Conservation (phyloP, 148 eudicot genomes). For the Nepenthes mirabilis region DNA sequence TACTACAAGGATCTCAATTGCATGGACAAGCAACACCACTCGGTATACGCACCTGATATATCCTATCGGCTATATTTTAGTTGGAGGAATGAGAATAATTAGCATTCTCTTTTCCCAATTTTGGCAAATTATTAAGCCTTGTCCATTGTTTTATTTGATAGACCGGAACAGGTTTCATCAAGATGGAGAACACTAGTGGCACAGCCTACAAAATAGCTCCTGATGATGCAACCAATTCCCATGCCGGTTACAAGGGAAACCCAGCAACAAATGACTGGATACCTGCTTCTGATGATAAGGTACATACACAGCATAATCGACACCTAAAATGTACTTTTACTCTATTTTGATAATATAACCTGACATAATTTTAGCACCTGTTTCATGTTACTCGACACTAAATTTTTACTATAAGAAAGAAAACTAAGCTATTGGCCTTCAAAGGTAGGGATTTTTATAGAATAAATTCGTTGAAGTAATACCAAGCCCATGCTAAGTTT, state of each 20-base stretch:
- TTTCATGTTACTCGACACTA: neutral
- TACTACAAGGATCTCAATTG: conserved; percentile 80
- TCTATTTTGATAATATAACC: neutral
- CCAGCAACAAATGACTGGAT: conserved; percentile 98
- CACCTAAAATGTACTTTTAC: neutral
- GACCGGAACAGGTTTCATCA: conserved; percentile 97
- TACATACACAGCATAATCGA: conserved; percentile 4
- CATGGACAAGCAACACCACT: conserved; percentile 83
- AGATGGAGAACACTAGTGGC: conserved; percentile 28
- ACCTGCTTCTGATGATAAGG: conserved; percentile 40
- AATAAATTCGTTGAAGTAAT: neutral
- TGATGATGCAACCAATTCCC: conserved; percentile 23
- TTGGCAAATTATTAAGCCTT: neutral
- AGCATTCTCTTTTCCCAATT: neutral
- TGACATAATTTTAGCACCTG: neutral
- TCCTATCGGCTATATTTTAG: neutral
- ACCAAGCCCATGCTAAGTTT: neutral
- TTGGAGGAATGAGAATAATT: neutral
- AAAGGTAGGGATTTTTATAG: neutral
- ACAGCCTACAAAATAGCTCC: conserved; percentile 25
- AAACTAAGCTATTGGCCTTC: neutral
- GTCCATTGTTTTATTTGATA: conserved; percentile 4
- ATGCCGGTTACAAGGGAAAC: conserved; percentile 47
- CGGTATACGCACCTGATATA: conserved; percentile 20
- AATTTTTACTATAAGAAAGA: neutral